Conservation (phyloP, 2,329 filamentous ascomycete species). For the Westerdykella ornata region DNA sequence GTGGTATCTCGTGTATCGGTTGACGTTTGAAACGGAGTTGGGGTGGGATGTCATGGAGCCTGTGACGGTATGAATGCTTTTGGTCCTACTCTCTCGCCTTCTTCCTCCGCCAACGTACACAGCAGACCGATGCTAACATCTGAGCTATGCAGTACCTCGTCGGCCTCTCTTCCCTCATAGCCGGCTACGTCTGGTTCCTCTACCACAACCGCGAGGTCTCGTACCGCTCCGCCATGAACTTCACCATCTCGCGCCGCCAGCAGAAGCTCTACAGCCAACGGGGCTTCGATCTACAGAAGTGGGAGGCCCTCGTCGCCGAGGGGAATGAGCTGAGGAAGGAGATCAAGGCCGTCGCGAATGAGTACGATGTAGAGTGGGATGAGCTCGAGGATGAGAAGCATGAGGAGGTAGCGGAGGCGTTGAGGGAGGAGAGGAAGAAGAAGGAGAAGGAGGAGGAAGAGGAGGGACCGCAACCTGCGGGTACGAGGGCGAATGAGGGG, state of each 20-base stretch:
- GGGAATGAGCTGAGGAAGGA: conserved; percentile 71
- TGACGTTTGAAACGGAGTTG: conserved; percentile 63
- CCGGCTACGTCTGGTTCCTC: conserved; percentile 87
- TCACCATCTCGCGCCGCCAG: conserved; percentile 75
- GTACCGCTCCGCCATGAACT: conserved; percentile 79
- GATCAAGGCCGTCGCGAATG: conserved; percentile 70
- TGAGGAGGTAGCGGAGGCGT: conserved; percentile 50
- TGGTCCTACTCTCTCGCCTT: background rate
- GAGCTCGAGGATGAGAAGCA: conserved; percentile 65
- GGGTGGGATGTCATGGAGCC: conserved; percentile 92
- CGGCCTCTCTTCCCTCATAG: conserved; percentile 78
- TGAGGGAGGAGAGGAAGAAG: conserved; percentile 45
- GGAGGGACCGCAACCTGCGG: background rate
- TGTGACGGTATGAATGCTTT: conserved; percentile 53
- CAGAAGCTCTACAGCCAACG: conserved; percentile 65
- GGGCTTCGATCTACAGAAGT: conserved; percentile 68
- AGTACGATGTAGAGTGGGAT: conserved; percentile 89
- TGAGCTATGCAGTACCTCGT: conserved; percentile 62
- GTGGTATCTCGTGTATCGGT: conserved; percentile 73
- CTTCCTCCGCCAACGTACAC: background rate
- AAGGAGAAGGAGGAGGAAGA: conserved; percentile 16
- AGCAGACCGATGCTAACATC: background rate
- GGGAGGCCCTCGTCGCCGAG: conserved; percentile 74
- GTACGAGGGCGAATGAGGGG: too few species aligned
- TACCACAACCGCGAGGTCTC: conserved; percentile 86